Evolutionary conservation across 2,329 filamentous ascomycete genomes (phyloP), one percentile per base, ranked within the genome.

Genomic region (Fusarium domesticum): DNA sequence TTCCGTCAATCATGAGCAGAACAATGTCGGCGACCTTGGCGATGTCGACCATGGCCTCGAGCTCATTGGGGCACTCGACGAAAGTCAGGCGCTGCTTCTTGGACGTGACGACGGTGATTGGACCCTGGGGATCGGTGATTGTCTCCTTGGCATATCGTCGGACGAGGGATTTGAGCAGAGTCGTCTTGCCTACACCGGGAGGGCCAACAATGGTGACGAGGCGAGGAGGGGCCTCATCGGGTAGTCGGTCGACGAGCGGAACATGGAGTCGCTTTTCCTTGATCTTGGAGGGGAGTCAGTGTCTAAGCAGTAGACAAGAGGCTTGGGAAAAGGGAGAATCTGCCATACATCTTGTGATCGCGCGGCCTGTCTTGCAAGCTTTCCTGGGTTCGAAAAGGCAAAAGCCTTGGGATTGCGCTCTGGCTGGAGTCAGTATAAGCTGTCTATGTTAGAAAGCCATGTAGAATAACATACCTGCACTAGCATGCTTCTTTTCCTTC

Each of bases 1-100:
- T 97, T 43, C 93, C 95, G 64, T 98, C 93, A 58, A 98, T 98
- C 88, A 98, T 93, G 44, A 98, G 78, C 38, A 98, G 77, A 6
- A 97, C 89, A 60, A 98, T 96, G 66, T 98, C 93, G 15, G 95
- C 93, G 34, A 98, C 88, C 70, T 98, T 98, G 47, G 93, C 89
- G 44, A 96, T 80, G 68, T 98, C 93, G 53, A 98, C 91, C 89
- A 97, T 96, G 55, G 88, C 87, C 51, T 95, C 91, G 42, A 98
- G 80, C 58, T 93, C 90, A 64, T 97, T 92, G n/a, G 95, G 91
- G 63, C 89, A 96, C 80, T 98, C 93, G 62, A 98, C 72, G 65
- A 98, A 96, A 0, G 93, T 98, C 37, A 98, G 78, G 30, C 93
- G 84, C 65, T 96, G 85, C 62, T 92, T 87, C 73, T 97, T 98